Base-by-base conservation (phyloP, 75 land plant species). In the Cunninghamia lanceolata region DNA sequence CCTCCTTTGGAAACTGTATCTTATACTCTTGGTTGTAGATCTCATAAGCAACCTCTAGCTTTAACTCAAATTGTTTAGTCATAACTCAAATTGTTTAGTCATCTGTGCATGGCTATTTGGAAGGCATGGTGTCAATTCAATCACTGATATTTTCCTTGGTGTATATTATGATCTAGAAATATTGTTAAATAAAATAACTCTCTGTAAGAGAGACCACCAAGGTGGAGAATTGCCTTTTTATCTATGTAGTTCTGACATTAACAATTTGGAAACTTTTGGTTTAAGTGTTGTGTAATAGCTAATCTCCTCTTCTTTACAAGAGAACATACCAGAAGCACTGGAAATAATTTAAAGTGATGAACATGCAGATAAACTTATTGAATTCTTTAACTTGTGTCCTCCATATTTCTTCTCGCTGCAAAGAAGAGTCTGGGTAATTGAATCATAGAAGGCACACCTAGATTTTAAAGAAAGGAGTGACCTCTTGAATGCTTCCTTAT, bases 91-190 rank as follows among this genome's bases (percentile, higher is more conserved):
- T 45, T 80, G 28, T 45, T 25, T 52, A 74, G 83, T 14, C 43
- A 82, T 84, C n/a, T 85, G 89, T 85, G 84, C 39, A 30, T 84
- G 87, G 85, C 92, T 83, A 34, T 87, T 86, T 6, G 97, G 99
- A 85, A 95, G 84, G 40, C 1, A 39, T 39, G n/a, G n/a, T 25
- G 93, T 95, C 97, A 97, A 95, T 86, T 92, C 94, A 81, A 95
- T 90, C 52, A 93, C 94, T 80, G 96, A 94, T 43, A 91, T 77
- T 45, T 88, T 68, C 59, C 86, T 91, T 53, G 75, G 14, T 38
- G 75, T 47, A 30, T 89, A 30, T 47, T 89, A 47, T 42, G 40
- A 14, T 45, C 79, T 38, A 59, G 84, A 83, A 56, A 82, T 45
- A 66, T 80, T 83, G 17, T 84, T 87, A 34, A 59, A 70, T 30